phyloP scores from a whole-genome alignment of 2,329 filamentous ascomycete genomes.

The Stachybotrys chlorohalonatus region DNA sequence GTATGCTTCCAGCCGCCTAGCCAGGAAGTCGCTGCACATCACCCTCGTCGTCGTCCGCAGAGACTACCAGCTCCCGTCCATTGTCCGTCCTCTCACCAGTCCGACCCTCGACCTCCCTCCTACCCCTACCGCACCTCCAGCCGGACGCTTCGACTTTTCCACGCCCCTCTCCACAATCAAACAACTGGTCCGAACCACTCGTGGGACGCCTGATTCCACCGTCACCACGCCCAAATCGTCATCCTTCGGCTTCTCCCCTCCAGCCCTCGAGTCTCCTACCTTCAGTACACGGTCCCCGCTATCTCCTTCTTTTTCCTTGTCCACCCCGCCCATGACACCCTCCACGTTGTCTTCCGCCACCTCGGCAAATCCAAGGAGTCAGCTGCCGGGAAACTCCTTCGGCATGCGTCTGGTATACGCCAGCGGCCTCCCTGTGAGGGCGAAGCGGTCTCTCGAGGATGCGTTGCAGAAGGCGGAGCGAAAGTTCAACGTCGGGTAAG shows the following conservation, averaged over 20 bases:
- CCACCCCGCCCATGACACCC: conserved; percentile 37
- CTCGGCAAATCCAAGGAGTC: conserved; percentile 20
- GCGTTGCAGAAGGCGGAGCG: conserved; percentile 43
- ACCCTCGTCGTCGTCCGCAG: conserved; percentile 49
- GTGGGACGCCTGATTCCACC: conserved; percentile 4
- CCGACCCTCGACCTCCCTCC: conserved; percentile 12
- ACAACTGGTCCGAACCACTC: conserved; percentile 19
- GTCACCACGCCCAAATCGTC: conserved; percentile 13
- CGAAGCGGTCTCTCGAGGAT: conserved; percentile 36
- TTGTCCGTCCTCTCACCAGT: conserved; percentile 11
- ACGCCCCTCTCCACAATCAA: conserved; percentile 23
- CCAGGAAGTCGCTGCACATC: conserved; percentile 45
- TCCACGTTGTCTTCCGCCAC: conserved; percentile 31
- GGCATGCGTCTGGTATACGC: conserved; percentile 43
- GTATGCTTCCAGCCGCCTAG: conserved; percentile 46
- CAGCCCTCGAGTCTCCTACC: conserved; percentile 16
- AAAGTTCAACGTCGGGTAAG: conserved; percentile 32
- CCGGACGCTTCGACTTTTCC: conserved; percentile 20
- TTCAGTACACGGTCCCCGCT: conserved; percentile 18
- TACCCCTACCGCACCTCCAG: conserved; percentile 17
- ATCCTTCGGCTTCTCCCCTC: conserved; percentile 23
- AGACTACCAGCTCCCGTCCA: conserved; percentile 44
- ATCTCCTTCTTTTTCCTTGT: conserved; percentile 29
- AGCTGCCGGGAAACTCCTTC: conserved; percentile 27
- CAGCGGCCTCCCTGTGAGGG: conserved; percentile 32